Evolutionary conservation across 306 rosid genomes (phyloP), one percentile per base, ranked within the genome.

Genomic region (Gillenia trifoliata): DNA sequence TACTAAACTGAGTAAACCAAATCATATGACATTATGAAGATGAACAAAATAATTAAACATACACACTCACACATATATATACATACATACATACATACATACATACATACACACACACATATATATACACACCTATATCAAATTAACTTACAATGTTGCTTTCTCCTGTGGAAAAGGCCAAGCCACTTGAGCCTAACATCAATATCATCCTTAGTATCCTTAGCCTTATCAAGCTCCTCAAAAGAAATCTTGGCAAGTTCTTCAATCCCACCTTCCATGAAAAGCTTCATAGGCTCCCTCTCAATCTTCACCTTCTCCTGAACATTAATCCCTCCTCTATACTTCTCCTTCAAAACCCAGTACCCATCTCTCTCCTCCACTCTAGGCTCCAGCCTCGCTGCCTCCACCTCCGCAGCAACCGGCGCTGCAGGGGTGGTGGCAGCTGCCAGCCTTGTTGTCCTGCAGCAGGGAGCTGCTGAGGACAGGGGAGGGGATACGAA

Each of bases 121-220:
- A n/a, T n/a, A n/a, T n/a, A n/a, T n/a, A 38, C 23, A 25, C 19
- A 25, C 25, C n/a, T n/a, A 20, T 31, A 65, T n/a, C 56, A n/a
- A 30, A 7, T n/a, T 13, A 61, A 81, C 97, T 91, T 75, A 94
- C 98, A 91, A 0, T 94, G 98, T 63, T 91, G 92, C 71, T 91
- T 94, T 84, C 98, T 91, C 66, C 90, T 80, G 70, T 94, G 97
- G 78, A 94, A 94, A 60, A 91, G 97, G 52, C 97, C 98, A 66
- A 94, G 97, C 98, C 98, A 94, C 72, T 94, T 94, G 80, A 94
- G 98, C 73, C 98, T 86, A 4, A 89, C 97, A 85, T 94, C 98
- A 74, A 94, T 85, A 77, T 94, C 98, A 73, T 88, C 94, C 77
- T 91, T 94, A 0, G 86, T 73, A 50, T 70, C 77, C 78, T 94